These are phyloP conservation scores for Limnanthes douglasii DNA, from an alignment of 345 rosid species.

Conservation along the genomic window DNA sequence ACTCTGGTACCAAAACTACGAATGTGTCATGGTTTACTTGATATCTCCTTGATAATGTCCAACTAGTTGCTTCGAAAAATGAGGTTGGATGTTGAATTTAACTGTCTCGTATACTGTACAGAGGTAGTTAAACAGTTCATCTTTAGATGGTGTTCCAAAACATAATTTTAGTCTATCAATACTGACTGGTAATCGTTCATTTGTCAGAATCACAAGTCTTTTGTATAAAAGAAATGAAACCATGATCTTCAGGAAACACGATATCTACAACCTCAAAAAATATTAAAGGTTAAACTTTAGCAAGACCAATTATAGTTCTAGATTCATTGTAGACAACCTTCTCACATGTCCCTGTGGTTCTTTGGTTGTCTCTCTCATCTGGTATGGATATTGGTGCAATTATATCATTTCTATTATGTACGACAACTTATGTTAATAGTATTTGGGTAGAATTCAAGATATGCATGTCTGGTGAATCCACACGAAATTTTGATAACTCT, in stretches of 20 bases:
- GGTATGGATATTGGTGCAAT: slow-evolving; percentile 7
- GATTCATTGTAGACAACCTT: slow-evolving; percentile 17
- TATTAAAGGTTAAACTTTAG: slow-evolving; percentile 48
- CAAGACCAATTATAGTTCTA: slow-evolving; percentile 13
- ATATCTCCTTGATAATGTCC: slow-evolving; percentile 52
- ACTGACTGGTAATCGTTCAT: slow-evolving; percentile 54
- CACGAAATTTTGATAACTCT: slow-evolving; percentile 35
- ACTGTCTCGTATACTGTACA: slow-evolving; percentile 46
- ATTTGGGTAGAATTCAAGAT: slow-evolving; percentile 6
- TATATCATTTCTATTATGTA: slow-evolving; percentile 1
- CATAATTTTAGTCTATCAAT: slow-evolving; percentile 45
- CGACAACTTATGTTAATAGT: not conserved
- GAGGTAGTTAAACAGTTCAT: slow-evolving; percentile 47
- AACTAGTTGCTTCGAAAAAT: slow-evolving; percentile 34
- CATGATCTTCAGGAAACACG: slow-evolving; percentile 76
- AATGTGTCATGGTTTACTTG: slow-evolving; percentile 61
- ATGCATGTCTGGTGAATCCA: slow-evolving; percentile 7
- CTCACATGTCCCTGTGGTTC: too few relatives aligned
- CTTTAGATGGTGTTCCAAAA: slow-evolving; percentile 35
- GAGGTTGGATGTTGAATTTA: slow-evolving; percentile 33
- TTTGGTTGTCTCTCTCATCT: too few relatives aligned
- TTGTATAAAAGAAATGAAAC: slow-evolving; percentile 72
- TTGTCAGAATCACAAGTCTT: slow-evolving; percentile 77
- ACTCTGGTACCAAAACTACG: slow-evolving; percentile 89
- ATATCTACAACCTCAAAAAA: slow-evolving; percentile 94